Conservation (phyloP, 768 basidiomycete species). For the Panus rudis region DNA sequence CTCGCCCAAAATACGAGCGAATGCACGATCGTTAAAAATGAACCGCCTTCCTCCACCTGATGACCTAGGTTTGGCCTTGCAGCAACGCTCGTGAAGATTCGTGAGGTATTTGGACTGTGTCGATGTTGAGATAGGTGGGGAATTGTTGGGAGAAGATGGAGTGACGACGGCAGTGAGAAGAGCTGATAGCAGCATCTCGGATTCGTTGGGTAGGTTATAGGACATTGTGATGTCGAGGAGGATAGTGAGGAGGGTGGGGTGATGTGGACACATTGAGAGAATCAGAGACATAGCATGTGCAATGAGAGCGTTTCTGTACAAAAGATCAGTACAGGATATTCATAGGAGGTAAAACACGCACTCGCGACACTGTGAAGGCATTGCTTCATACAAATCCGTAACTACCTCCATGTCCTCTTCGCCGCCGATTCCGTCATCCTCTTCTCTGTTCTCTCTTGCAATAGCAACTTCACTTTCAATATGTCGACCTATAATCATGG, state of each 20-base stretch:
- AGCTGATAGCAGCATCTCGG: slow-evolving; percentile 36
- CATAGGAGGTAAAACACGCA: slow-evolving; percentile 19
- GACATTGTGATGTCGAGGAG: slow-evolving; percentile 46
- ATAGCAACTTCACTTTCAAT: slow-evolving; percentile 28
- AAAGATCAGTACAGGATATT: neutral
- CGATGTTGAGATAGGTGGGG: slow-evolving; percentile 31
- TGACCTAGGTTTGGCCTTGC: slow-evolving; percentile 9
- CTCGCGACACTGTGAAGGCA: slow-evolving; percentile 49
- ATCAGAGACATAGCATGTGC: slow-evolving; percentile 48
- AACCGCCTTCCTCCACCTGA: too few species aligned
- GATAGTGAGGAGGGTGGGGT: slow-evolving; percentile 40
- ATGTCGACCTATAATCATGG: slow-evolving; percentile 39
- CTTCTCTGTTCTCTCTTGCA: slow-evolving; percentile 19
- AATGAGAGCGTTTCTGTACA: slow-evolving; percentile 37
- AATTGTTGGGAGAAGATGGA: slow-evolving; percentile 12
- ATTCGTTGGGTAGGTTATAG: slow-evolving; percentile 37
- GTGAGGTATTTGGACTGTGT: slow-evolving; percentile 41
- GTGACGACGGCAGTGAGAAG: slow-evolving; percentile 22
- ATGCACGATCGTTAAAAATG: slow-evolving; percentile 22
- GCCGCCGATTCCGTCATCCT: slow-evolving; percentile 12
- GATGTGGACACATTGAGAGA: slow-evolving; percentile 35
- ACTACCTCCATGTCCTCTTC: slow-evolving; percentile 20
- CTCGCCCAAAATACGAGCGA: slow-evolving; percentile 26
- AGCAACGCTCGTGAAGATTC: slow-evolving; percentile 38
- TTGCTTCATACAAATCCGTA: slow-evolving; percentile 41